Evolutionary conservation across 306 rosid species (phyloP), one percentile per base, ranked within the genome.

Genomic region (Medicago ruthenica): DNA sequence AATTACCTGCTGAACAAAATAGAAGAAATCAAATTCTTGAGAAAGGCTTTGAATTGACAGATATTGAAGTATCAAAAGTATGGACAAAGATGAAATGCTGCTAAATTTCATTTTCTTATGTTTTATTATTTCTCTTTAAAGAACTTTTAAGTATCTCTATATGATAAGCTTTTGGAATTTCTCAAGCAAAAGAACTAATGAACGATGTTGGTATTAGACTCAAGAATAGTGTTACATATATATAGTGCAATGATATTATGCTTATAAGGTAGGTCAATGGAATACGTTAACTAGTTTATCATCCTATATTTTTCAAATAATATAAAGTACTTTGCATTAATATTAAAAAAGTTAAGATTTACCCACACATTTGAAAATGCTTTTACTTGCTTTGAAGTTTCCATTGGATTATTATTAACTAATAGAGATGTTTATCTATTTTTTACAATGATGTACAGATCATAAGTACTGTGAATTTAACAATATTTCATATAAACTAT

Each of bases 1-100:
- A 34, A 34, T 34, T 34, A 89, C 95, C 95, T 91, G 93, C 76
- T 84, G 96, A 80, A 91, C 96, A 70, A 91, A 91, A 91, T 91
- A 91, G 85, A 88, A 88, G 91, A 91, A 91, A 87, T 91, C 96
- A 67, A 91, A 91, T 9, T 87, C 88, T 45, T 80, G 81, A 4
- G 96, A 78, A 48, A 83, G 77, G 54, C 87, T 85, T 17, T 78
- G 65, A 62, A 85, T 75, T 37, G 90, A 82, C 2, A 87, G 86
- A 77, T 67, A 50, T 63, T 87, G 91, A 39, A 88, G 59, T 2
- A 87, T 75, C 45, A 89, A 68, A 78, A 91, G 83, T 40, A 76
- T 86, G 62, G 68, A 70, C 76, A 84, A 67, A 34, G 78, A 22
- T 24, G 77, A 76, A 18, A 39, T 21, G 68, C 36, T 68, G 47